Percentiles rank a stretch among this genome's conserved stretches.
These are phyloP conservation scores for Neonectria punicea DNA, from an alignment of 2,329 filamentous ascomycete species.

Conservation along the genomic window DNA sequence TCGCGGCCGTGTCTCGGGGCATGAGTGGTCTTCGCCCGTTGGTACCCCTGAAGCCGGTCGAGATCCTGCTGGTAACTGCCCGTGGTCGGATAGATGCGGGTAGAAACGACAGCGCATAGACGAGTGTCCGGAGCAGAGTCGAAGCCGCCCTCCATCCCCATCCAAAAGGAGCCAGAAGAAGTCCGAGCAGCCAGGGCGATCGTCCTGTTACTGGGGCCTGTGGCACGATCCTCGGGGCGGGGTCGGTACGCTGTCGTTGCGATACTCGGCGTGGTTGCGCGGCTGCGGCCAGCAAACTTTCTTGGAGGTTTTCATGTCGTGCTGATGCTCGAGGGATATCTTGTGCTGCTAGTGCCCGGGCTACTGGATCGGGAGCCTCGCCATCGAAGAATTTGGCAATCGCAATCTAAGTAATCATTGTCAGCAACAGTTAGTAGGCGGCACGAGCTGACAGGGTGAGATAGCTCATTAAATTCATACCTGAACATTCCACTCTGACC, in stretches of 20 bases:
- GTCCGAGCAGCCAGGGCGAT: slow-evolving; percentile 78
- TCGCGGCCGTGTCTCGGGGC: slow-evolving; percentile 86
- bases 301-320: slow-evolving; percentile 79
- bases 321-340: slow-evolving; percentile 70
- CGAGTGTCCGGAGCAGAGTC: slow-evolving; percentile 75
- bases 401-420: slow-evolving; percentile 73
- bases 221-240: slow-evolving; percentile 87
- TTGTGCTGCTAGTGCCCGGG: slow-evolving; percentile 76
- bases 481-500: slow-evolving; percentile 97
- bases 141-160: slow-evolving; percentile 79
- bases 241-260: slow-evolving; percentile 58
- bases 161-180: slow-evolving; percentile 85
- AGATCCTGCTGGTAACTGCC: slow-evolving; percentile 63
- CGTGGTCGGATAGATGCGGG: slow-evolving; percentile 71
- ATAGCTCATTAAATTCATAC: slow-evolving; percentile 54
- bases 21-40: slow-evolving; percentile 79
- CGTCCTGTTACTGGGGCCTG: slow-evolving; percentile 75
- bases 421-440: slow-evolving; percentile 7
- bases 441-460: not conserved
- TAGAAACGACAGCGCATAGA: slow-evolving; percentile 83
- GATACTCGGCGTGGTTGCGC: slow-evolving; percentile 35
- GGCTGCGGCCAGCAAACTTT: slow-evolving; percentile 59
- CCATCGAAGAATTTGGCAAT: slow-evolving; percentile 98
- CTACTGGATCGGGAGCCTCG: slow-evolving; percentile 83
- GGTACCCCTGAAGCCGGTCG: slow-evolving; percentile 66